Evolutionary conservation across 371 early-diverging fungal genomes (phyloP).

Genomic region (Apophysomyces elegans): DNA sequence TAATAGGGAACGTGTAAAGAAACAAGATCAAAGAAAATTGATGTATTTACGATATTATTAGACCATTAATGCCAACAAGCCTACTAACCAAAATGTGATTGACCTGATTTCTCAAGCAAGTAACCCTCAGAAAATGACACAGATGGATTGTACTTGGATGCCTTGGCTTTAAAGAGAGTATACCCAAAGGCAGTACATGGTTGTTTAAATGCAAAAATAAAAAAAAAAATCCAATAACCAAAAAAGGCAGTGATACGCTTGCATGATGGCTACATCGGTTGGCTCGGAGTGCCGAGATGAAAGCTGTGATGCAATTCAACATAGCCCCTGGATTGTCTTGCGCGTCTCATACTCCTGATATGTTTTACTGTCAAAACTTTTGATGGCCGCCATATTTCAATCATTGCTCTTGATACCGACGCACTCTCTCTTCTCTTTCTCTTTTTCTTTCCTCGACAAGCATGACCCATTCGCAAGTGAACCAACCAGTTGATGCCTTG

Average conservation of each 20-base stretch:
- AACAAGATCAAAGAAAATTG: not conserved
- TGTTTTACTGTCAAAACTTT: not conserved
- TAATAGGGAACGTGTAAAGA: constrained; percentile 3
- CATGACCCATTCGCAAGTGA: not conserved
- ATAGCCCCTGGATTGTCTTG: not conserved
- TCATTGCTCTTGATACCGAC: not conserved
- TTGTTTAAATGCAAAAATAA: too few species aligned
- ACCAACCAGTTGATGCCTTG: not conserved
- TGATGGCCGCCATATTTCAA: too few species aligned
- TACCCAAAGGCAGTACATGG: too few species aligned
- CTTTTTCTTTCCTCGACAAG: not conserved
- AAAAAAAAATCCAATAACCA: not conserved
- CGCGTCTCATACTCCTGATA: not conserved
- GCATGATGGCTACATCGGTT: too few species aligned
- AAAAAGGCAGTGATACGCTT: not conserved
- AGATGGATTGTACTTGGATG: constrained; percentile 90
- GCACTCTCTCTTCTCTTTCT: not conserved
- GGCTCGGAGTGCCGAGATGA: not conserved
- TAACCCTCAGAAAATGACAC: constrained; percentile 90
- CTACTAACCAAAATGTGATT: constrained; percentile 80
- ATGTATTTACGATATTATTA: not conserved
- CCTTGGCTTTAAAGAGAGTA: constrained; percentile 67
- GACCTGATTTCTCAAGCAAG: constrained; percentile 90
- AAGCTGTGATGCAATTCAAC: not conserved
- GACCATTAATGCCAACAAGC: constrained; percentile 51